Percentiles rank a stretch among this genome's conserved stretches.
These are phyloP conservation scores for Ophiostoma sp. DNA, from an alignment of 2,329 filamentous ascomycete species.

Conservation along the genomic window DNA sequence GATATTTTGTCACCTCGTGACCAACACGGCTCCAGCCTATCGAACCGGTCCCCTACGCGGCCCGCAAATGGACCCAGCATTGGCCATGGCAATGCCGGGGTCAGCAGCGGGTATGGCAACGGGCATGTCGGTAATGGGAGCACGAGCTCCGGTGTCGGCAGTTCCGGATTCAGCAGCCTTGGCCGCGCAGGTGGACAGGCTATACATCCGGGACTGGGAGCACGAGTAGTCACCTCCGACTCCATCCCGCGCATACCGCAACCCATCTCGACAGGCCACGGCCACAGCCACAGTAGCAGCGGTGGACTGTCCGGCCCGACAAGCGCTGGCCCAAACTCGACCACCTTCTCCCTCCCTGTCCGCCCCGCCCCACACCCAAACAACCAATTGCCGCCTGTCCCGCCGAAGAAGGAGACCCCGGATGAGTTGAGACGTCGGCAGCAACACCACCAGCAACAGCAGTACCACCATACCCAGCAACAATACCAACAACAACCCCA, in stretches of 20 bases:
- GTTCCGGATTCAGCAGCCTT: constrained; percentile 37
- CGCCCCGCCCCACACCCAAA: constrained; percentile 57
- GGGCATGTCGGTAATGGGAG: constrained; percentile 14
- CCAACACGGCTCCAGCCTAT: constrained; percentile 38
- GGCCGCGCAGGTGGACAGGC: constrained; percentile 43
- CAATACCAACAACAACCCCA: constrained; percentile 18
- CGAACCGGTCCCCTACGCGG: constrained; percentile 49
- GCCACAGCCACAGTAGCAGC: constrained; percentile 24
- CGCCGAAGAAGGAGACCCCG: constrained; percentile 48
- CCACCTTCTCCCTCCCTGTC: constrained; percentile 59
- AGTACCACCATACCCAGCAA: constrained; percentile 20
- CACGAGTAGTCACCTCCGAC: constrained; percentile 48
- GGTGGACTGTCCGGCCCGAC: constrained; percentile 30
- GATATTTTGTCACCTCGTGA: constrained; percentile 53
- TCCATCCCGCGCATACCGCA: constrained; percentile 47
- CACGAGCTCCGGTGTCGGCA: constrained; percentile 13
- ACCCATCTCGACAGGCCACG: constrained; percentile 26
- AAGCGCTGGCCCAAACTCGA: constrained; percentile 40
- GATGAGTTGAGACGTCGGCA: constrained; percentile 44
- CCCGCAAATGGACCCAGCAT: constrained; percentile 30
- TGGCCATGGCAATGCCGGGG: constrained; percentile 31
- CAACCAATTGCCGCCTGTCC: constrained; percentile 56
- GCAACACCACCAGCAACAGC: constrained; percentile 17
- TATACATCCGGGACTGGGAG: constrained; percentile 50
- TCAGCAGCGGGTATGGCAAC: constrained; percentile 18